Percentiles rank a stretch among this genome's conserved stretches.
Conservation (phyloP, 257 asterid genomes). For the Verbascum thapsus region DNA sequence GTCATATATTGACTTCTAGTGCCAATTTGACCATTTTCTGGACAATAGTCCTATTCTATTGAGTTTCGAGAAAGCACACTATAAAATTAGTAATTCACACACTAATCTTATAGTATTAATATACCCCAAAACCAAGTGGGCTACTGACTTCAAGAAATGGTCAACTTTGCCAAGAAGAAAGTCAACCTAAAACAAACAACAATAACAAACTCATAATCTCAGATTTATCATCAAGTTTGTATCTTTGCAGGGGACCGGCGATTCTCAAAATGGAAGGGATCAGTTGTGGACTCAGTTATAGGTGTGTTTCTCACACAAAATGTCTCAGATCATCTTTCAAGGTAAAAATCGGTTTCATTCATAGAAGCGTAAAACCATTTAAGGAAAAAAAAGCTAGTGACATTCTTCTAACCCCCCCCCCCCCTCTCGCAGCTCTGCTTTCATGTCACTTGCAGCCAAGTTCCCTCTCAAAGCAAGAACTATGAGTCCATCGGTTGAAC, state of each 20-base stretch:
- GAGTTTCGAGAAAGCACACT: conserved; percentile 14
- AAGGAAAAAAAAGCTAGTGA: conserved; percentile 20
- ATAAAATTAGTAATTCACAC: background rate
- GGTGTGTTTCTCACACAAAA: conserved; percentile 98
- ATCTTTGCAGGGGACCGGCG: conserved; percentile 80
- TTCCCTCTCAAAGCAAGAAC: conserved; percentile 56
- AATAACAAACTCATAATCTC: background rate
- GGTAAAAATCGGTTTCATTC: conserved; percentile 45
- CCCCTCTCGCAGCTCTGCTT: conserved; percentile 78
- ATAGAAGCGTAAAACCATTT: conserved; percentile 7
- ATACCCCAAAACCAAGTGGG: conserved; percentile 17
- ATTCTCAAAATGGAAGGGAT: conserved; percentile 95
- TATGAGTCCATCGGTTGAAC: conserved; percentile 40
- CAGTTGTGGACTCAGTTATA: conserved; percentile 95
- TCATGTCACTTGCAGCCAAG: conserved; percentile 85
- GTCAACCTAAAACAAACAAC: conserved; percentile 4
- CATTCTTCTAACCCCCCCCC: conserved; percentile 25
- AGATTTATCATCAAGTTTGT: conserved; percentile 16
- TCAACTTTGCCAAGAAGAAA: conserved; percentile 5
- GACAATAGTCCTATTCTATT: conserved; percentile 20
- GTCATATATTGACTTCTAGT: background rate
- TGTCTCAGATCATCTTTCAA: conserved; percentile 95
- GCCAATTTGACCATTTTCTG: conserved; percentile 10
- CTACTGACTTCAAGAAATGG: conserved; percentile 7
- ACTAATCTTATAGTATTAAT: conserved; percentile 10